Evolutionary conservation across 257 asterid species (phyloP), one percentile per base, ranked within the genome.

Genomic region (Orobanche coerulescens): DNA sequence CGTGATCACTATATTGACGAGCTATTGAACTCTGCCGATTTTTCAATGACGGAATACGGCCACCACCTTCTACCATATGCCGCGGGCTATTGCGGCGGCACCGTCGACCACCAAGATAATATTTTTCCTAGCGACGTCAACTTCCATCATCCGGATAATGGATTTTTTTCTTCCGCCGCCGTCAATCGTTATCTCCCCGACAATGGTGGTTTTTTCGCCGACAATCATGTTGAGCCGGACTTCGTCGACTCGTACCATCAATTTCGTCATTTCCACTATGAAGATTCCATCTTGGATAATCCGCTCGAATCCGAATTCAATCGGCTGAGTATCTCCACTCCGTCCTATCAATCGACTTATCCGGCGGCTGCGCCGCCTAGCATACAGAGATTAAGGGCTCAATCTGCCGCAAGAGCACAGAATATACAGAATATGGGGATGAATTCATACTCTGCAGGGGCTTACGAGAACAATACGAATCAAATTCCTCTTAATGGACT

Each of bases 351-450:
- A 0, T 12, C 47, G 0, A 14, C 61, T 3, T 36, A 31, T 22
- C 0, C 15, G 36, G 31, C 34, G 3, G 11, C 58, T 16, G 9
- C 49, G 1, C 31, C 30, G 14, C 12, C 0, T 18, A 24, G 5
- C 14, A 9, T 78, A 4, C 71, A 62, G n/a, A 70, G 76, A 23
- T 39, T 70, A 78, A 69, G 86, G 63, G 60, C 61, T 47, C 76
- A 75, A 53, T 73, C 76, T 0, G 86, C 80, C 0, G 81, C 74
- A 0, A 62, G 64, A 9, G 79, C 42, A 36, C 42, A 36, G 11
- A 36, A 36, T 36, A 5, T 36, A 11, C n/a, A n/a, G n/a, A n/a
- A n/a, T n/a, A n/a, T n/a, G n/a, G n/a, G n/a, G n/a, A n/a, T n/a
- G n/a, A n/a, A n/a, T n/a, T n/a, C n/a, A n/a, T n/a, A 3, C 36